Base-by-base conservation (phyloP, 2,329 filamentous ascomycete genomes). In the Paracorniculantispora psalliotae region DNA sequence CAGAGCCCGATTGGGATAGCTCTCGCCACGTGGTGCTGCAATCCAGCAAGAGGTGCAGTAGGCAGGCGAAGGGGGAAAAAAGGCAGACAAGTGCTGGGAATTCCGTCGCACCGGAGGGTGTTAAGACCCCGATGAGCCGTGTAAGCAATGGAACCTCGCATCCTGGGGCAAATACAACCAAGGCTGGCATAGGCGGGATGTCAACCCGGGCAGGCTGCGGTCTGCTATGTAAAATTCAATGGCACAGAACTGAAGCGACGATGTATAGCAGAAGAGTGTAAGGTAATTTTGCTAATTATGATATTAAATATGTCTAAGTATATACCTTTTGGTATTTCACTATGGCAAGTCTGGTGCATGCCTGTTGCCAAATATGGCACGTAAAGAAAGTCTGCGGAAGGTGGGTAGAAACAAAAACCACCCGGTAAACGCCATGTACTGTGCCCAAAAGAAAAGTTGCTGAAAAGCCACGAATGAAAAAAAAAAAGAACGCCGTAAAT, bases 1-100 rank as follows among this genome's bases (percentile, higher is more conserved):
- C 17, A 12, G 12, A 15, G 17, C 33, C 12, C 10, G 12, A 43
- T 47, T 56, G 28, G 53, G 53, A 56, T 39, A 48, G 43, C 30
- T 48, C 13, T 19, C 21, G 19, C 46, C 55, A 50, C 46, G 55
- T 57, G 47, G 35, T 50, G 19, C 19, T 57, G 55, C 55, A 57
- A 44, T 51, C 47, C 55, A 43, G 26, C 10, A 6, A 9, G 47
- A 15, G 37, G 55, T 35, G 47, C n/a, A 35, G 37, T 6, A 41
- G 19, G 28, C 13, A 23, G 5, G 25, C 12, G 13, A 26, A 12
- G 43, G 1, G 5, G 25, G 28, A 23, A 10, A 37, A 15, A 51
- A 17, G 48, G 21, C 21, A 25, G 21, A 21, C 4, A 30, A n/a
- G 7, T 39, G 53, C 53, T 28, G 33, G 7, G 15, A 26, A 12